Conservation (phyloP, 2,329 filamentous ascomycete species). For the Cladorrhinum sp. region DNA sequence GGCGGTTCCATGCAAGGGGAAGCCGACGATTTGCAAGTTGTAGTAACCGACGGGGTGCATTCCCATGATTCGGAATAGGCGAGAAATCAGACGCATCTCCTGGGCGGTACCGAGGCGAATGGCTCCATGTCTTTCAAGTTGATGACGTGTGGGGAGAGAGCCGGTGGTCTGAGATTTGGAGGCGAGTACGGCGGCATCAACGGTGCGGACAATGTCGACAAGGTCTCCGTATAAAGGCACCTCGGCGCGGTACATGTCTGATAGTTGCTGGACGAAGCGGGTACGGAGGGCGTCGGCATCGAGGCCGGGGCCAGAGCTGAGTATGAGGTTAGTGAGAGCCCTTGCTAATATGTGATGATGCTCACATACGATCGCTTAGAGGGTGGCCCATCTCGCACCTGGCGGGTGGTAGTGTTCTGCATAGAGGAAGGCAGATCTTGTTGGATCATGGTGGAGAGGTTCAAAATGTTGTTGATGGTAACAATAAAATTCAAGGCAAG, state of each 20-base stretch:
- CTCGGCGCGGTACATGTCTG: conserved; percentile 16
- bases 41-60: conserved; percentile 53
- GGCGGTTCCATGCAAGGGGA: conserved; percentile 52
- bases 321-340: neutral
- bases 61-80: conserved; percentile 46
- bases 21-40: conserved; percentile 43
- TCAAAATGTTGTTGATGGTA: neutral
- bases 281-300: conserved; percentile 15
- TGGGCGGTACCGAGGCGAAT: conserved; percentile 46
- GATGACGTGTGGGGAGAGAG: conserved; percentile 11
- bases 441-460: neutral
- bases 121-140: conserved; percentile 41
- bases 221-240: conserved; percentile 15
- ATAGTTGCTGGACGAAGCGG: conserved; percentile 10
- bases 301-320: neutral
- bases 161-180: conserved; percentile 14
- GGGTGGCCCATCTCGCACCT: neutral
- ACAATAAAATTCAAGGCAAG: neutral
- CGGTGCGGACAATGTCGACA: conserved; percentile 13
- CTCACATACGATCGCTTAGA: neutral
- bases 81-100: conserved; percentile 42
- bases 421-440: neutral
- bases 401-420: neutral
- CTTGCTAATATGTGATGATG: neutral
- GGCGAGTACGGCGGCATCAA: conserved; percentile 20